Evolutionary conservation across 228 moss, liverwort and hornwort genomes (phyloP).

Genomic region (Sphagnum magellanicum): DNA sequence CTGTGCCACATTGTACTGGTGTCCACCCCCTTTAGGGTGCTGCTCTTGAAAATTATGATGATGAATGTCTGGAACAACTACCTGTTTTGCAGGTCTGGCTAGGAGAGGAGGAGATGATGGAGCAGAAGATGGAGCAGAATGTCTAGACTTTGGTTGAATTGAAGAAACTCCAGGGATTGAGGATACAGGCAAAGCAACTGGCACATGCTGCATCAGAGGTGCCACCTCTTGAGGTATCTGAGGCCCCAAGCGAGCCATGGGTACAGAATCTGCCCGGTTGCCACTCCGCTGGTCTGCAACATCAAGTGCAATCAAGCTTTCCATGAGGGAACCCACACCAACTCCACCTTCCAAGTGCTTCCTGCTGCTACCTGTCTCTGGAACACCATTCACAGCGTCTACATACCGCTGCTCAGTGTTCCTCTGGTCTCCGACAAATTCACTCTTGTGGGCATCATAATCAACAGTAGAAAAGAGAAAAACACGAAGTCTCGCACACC

Average conservation of each 20-base stretch:
- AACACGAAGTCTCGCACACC: constrained; percentile 73
- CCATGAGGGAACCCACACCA: constrained; percentile 35
- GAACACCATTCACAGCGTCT: constrained; percentile 83
- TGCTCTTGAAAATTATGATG: constrained; percentile 46
- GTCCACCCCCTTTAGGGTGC: constrained; percentile 32
- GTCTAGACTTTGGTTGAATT: constrained; percentile 24
- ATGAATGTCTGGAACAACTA: constrained; percentile 48
- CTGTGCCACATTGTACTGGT: constrained; percentile 8
- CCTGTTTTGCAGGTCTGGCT: constrained; percentile 41
- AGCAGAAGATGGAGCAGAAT: constrained; percentile 76
- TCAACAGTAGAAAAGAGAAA: constrained; percentile 79
- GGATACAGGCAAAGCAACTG: constrained; percentile 61
- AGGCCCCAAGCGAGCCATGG: constrained; percentile 63
- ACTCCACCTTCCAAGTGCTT: constrained; percentile 35
- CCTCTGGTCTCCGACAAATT: constrained; percentile 57
- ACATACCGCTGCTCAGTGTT: constrained; percentile 89
- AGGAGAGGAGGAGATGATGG: constrained; percentile 87
- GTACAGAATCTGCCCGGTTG: constrained; percentile 56
- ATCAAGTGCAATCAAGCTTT: constrained; percentile 47
- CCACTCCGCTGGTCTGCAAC: constrained; percentile 49
- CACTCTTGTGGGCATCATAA: constrained; percentile 46
- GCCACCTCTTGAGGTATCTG: constrained; percentile 69
- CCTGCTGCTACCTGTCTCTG: constrained; percentile 46
- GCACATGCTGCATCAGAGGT: constrained; percentile 61
- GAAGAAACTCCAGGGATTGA: constrained; percentile 20